Evolutionary conservation across 1,284 basidiomycete genomes (phyloP), one percentile per base, ranked within the genome.

Genomic region (Apiotrichum sp.): DNA sequence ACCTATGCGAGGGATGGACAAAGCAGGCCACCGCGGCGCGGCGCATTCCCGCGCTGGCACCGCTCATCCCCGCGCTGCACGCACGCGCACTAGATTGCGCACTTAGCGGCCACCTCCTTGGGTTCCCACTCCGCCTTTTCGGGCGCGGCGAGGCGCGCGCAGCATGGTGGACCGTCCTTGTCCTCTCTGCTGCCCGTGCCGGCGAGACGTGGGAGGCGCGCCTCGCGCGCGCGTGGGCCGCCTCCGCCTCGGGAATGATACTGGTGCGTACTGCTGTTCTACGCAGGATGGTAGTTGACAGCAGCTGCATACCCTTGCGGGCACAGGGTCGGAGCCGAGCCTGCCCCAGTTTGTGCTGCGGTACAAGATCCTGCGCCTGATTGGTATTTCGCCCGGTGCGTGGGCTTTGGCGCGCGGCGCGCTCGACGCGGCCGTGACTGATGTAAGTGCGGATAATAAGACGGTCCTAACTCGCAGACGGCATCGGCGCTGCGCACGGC

Each of bases 81-180:
- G 65, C 62, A 0, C 53, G 67, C 0, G 62, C 66, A 3, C 62
- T 73, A 2, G 71, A 73, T 47, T 70, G 69, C 50, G 59, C 70
- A 3, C 63, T 75, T 2, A 62, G 68, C 29, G 66, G 65, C 2
- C 56, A 62, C 2, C 44, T 72, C 11, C 56, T 65, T 0, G 65
- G 64, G 0, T 61, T 58, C 6, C 64, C 65, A 5, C 44, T 65
- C 9, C 61, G 62, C 3, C 59, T 73, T 3, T 56, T 68, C 16
- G 48, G 50, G 1, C 40, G 35, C 3, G 42, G 48, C 16, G 71
- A 73, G 50, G 62, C 64, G 34, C 45, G 55, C 16, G 56, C 59
- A 13, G 46, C 60, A 6, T 72, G 72, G 71, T 73, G 72, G 69
- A 72, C 68, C 68, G 59, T 71, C 3, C 45, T 54, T 3, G 49